These are phyloP conservation scores for Colletotrichum gloeosporioides DNA, from an alignment of 2,329 filamentous ascomycete genomes.

Conservation along the genomic window DNA sequence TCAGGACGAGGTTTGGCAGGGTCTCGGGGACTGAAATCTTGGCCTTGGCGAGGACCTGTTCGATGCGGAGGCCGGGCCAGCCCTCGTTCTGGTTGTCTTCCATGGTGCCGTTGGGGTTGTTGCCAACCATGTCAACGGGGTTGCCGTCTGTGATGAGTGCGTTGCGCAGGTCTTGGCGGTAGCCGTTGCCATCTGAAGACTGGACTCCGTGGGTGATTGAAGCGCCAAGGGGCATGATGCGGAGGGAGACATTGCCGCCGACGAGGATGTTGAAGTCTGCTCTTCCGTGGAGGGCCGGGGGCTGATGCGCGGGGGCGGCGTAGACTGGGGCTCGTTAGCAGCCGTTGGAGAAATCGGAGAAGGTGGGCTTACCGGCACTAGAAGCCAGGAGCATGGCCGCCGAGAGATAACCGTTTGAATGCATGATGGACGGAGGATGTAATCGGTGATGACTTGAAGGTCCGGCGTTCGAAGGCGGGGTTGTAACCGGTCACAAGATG, in stretches of 20 bases:
- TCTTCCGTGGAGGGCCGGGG: slow-evolving; percentile 1
- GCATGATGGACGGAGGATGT: background rate
- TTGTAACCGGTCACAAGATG: background rate
- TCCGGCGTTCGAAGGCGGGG: background rate
- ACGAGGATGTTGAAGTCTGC: slow-evolving; percentile 16
- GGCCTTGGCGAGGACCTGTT: slow-evolving; percentile 40
- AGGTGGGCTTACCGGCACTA: slow-evolving; percentile 5
- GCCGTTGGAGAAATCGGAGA: background rate
- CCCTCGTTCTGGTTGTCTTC: slow-evolving; percentile 48
- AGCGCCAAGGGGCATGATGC: slow-evolving; percentile 49
- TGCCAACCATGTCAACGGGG: slow-evolving; percentile 46
- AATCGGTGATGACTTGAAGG: background rate
- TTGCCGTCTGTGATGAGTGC: slow-evolving; percentile 37
- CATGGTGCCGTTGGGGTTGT: slow-evolving; percentile 43
- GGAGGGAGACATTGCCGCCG: slow-evolving; percentile 34
- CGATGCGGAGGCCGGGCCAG: slow-evolving; percentile 46
- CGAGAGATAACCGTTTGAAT: background rate
- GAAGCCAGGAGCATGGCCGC: slow-evolving; percentile 10
- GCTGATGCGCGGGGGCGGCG: slow-evolving; percentile 12
- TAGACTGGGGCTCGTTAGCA: slow-evolving; percentile 3
- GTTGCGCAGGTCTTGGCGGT: slow-evolving; percentile 37
- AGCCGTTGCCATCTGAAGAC: slow-evolving; percentile 44
- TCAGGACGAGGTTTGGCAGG: slow-evolving; percentile 44
- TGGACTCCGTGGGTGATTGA: slow-evolving; percentile 44
- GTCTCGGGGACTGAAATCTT: slow-evolving; percentile 30